Base-by-base conservation (phyloP, 2,329 filamentous ascomycete species). In the Fusarium citri region DNA sequence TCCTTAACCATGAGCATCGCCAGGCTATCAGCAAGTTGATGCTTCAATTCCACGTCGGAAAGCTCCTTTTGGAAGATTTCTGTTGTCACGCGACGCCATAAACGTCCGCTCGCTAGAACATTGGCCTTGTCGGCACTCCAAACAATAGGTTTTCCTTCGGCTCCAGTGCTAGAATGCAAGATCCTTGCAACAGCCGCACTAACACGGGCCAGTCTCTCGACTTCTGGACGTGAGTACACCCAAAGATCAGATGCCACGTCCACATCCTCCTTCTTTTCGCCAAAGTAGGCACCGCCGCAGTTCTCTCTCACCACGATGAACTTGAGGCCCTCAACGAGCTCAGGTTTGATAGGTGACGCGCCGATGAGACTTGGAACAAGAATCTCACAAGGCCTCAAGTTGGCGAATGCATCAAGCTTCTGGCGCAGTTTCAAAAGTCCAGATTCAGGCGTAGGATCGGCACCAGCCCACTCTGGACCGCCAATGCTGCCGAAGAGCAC, bases 101-200 rank as follows among this genome's bases (percentile, higher is more conserved):
- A 80, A 4, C 85, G 77, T 6, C 82, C 81, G 48, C 79, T 85
- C 1, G 85, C 85, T 11, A 87, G 80, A 12, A 87, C 84, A 63
- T 87, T 87, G 43, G 84, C 84, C 74, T 87, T 87, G 74, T 87
- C 85, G 2, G 80, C 80, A 60, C 81, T 84, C 79, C 80, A 84
- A 3, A 86, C 84, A 4, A 79, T 73, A 2, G 82, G 80, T 11
- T 78, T 78, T 10, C 77, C 69, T 3, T 59, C 73, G 16, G 65
- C 71, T 55, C 55, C 68, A 9, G 69, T 64, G 18, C 63, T 66
- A 4, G 69, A 73, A 37, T 68, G 65, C 6, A 80, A 62, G 16
- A 80, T 77, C 0, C 77, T 71, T 0, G 85, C 83, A 8, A 86
- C 77, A 8, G 80, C 80, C 0, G 82, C 84, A 14, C 81, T 82